Base-by-base conservation (phyloP, 441 rosid species). In the Pelargonium citronellum region DNA sequence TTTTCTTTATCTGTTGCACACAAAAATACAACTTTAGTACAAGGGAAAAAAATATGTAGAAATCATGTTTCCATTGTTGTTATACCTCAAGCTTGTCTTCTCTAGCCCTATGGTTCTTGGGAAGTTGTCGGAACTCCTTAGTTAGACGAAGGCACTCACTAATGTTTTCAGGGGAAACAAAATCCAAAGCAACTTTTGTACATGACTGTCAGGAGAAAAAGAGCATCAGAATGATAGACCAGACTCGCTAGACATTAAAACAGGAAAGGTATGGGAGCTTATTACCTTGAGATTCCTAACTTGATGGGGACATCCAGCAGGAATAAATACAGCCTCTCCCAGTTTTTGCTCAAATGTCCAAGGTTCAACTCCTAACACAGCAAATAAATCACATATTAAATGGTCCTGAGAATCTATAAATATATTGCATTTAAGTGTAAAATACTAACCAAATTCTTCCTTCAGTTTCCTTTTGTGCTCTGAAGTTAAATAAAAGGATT, bases 231-330 rank as follows among this genome's bases (percentile, higher is more conserved):
- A n/a, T n/a, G n/a, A n/a, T n/a, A n/a, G n/a, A n/a, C n/a, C n/a
- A n/a, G n/a, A n/a, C n/a, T n/a, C n/a, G n/a, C n/a, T n/a, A n/a
- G n/a, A n/a, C n/a, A n/a, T n/a, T n/a, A n/a, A n/a, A n/a, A n/a
- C n/a, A n/a, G n/a, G n/a, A n/a, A n/a, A n/a, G n/a, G n/a, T n/a
- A n/a, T n/a, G n/a, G n/a, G n/a, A 30, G 30, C 62, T 44, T 55
- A 66, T 46, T 58, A 66, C 99, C 96, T 83, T 90, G 49, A 91
- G 89, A 75, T 94, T 94, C 67, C 97, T 82, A 46, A 91, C 99
- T 87, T 94, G 99, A 77, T 94, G 97, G 0, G 97, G 96, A 75
- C 99, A 94, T 57, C 99, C 97, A 0, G 96, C 95, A 0, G 98
- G 98, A 69, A 94, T 94, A 69, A 91, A 91, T 43, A 94, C 94